Evolutionary conservation across 2,329 filamentous ascomycete genomes (phyloP).

Genomic region (Trichoderma sp.): DNA sequence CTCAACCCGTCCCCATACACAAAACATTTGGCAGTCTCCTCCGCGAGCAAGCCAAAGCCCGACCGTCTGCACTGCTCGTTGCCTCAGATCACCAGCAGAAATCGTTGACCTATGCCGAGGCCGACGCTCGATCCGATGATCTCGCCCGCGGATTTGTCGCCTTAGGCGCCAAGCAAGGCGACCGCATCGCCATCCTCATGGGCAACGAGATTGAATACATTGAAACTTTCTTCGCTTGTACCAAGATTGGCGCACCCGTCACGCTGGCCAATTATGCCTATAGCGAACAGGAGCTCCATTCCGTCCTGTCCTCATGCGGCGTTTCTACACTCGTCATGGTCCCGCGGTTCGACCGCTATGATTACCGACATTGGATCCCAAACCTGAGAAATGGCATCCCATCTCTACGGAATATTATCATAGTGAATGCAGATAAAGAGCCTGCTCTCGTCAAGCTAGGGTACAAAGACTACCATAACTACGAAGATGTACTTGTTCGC

Average conservation of each 20-base stretch:
- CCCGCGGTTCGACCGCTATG: not conserved
- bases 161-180: not conserved
- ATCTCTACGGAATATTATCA: not conserved
- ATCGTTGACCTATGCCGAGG: not conserved
- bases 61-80: not conserved
- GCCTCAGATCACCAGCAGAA: conserved; percentile 5
- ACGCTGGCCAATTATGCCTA: not conserved
- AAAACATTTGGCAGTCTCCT: not conserved
- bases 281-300: not conserved
- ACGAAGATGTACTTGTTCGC: not conserved
- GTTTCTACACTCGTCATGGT: not conserved
- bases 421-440: not conserved
- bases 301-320: not conserved
- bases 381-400: not conserved
- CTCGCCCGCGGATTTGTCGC: not conserved
- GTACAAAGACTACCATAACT: not conserved
- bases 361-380: not conserved
- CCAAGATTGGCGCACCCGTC: not conserved
- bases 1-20: not conserved
- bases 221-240: not conserved
- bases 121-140: not conserved
- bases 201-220: conserved; percentile 15
- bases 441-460: not conserved
- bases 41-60: not conserved
- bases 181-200: conserved; percentile 11